phyloP scores from a whole-genome alignment of 2,329 filamentous ascomycete genomes.

The Colletotrichum kahawae region DNA sequence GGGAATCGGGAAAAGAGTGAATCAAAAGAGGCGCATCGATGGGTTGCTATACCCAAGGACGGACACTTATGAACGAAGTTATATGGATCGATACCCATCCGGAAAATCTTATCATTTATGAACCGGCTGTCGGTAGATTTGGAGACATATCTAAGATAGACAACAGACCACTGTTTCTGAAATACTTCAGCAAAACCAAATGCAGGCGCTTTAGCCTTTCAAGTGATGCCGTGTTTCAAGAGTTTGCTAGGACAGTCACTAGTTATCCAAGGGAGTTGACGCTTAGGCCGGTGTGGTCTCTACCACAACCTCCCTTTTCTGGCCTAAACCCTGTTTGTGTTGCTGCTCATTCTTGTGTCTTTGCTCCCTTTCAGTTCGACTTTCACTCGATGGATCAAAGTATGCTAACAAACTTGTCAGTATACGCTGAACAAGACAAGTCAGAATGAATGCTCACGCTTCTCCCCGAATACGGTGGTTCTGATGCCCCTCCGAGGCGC shows the following conservation, averaged over 20 bases:
- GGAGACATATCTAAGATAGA: not conserved
- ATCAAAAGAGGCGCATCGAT: not conserved
- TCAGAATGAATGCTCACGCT: slow-evolving; percentile 35
- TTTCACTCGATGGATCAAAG: slow-evolving; percentile 36
- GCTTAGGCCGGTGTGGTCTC: not conserved
- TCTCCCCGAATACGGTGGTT: slow-evolving; percentile 49
- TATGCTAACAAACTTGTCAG: slow-evolving; percentile 28
- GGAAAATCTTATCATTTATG: not conserved
- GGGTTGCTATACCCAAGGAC: not conserved
- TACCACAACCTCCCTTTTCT: not conserved
- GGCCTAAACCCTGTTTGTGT: not conserved
- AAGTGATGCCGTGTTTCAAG: not conserved
- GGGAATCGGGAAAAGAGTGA: not conserved
- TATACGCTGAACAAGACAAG: not conserved
- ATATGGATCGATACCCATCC: not conserved
- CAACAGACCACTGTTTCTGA: not conserved
- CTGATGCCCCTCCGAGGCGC: slow-evolving; percentile 40
- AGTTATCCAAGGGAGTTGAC: not conserved
- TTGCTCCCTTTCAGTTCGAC: slow-evolving; percentile 15
- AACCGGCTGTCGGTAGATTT: not conserved
- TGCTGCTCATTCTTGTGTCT: not conserved
- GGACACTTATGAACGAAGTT: not conserved
- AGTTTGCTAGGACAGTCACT: not conserved
- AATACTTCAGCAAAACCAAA: not conserved
- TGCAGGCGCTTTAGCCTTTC: not conserved